Percentiles rank a stretch among this genome's conserved stretches.
Conservation (phyloP, 2,329 filamentous ascomycete genomes). For the Pseudogymnoascus verrucosus region DNA sequence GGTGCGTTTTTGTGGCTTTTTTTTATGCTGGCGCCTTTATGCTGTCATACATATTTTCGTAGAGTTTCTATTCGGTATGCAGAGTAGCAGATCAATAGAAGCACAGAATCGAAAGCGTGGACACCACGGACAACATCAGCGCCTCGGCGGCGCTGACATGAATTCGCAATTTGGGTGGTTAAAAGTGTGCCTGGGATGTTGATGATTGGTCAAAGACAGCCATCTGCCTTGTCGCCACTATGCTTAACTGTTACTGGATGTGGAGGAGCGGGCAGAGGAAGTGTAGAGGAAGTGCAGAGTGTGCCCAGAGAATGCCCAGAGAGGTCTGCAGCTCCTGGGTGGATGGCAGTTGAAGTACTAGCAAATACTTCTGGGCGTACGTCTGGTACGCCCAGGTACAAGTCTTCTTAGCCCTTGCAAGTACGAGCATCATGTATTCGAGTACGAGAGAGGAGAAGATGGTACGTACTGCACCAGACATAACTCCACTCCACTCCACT, state of each 20-base stretch:
- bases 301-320: too few relatives aligned
- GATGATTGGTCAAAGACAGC: background rate
- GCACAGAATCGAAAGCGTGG: slow-evolving; percentile 1
- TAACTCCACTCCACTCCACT: slow-evolving; percentile 9
- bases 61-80: background rate
- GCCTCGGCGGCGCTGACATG: background rate
- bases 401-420: background rate
- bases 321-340: background rate
- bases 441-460: background rate
- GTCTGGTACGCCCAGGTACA: background rate
- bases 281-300: too few relatives aligned
- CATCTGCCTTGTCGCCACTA: slow-evolving; percentile 3
- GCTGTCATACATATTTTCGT: background rate
- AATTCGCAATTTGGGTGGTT: background rate
- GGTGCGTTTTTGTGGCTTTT: background rate
- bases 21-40: slow-evolving; percentile 2
- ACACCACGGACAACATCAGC: background rate
- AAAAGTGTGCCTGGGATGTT: background rate
- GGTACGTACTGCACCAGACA: background rate
- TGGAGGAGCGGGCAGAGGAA: background rate
- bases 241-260: slow-evolving; percentile 6
- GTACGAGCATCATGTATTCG: background rate
- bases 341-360: background rate
- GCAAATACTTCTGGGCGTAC: background rate
- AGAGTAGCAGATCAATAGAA: background rate